Evolutionary conservation across 2,329 filamentous ascomycete species (phyloP).

Genomic region (Aspergillus vadensis): DNA sequence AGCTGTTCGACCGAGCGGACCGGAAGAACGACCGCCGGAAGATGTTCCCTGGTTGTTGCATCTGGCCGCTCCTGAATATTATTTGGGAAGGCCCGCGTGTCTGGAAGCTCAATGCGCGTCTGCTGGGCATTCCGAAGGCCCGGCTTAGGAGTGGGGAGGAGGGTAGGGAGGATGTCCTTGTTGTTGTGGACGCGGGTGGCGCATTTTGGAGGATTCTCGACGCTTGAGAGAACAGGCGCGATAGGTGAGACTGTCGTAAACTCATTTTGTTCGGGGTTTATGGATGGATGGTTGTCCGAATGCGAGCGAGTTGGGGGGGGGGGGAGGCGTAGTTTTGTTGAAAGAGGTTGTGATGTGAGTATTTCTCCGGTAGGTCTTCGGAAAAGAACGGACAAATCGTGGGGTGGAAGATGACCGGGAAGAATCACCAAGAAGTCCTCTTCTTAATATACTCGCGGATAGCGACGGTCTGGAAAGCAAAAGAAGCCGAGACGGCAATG

Average conservation of each 20-base stretch:
- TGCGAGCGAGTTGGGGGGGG: not conserved
- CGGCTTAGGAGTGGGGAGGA: not conserved
- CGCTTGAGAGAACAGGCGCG: slow-evolving; percentile 28
- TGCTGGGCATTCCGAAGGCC: not conserved
- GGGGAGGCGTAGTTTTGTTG: not conserved
- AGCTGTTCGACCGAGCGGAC: slow-evolving; percentile 26
- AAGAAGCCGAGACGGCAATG: not conserved
- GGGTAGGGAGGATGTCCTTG: not conserved
- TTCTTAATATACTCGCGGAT: not conserved
- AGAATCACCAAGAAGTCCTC: not conserved
- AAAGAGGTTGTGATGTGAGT: not conserved
- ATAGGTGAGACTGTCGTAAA: slow-evolving; percentile 14
- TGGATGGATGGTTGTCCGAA: not conserved
- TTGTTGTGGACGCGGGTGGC: slow-evolving; percentile 8
- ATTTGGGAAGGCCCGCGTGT: not conserved
- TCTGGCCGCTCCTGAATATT: not conserved
- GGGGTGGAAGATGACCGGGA: not conserved
- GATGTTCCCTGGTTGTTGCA: not conserved
- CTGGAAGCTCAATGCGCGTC: not conserved
- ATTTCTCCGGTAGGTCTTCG: not conserved
- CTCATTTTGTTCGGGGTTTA: slow-evolving; percentile 10
- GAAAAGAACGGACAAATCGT: not conserved
- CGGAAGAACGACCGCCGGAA: slow-evolving; percentile 27
- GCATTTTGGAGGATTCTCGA: slow-evolving; percentile 15
- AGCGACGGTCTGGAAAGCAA: not conserved